Evolutionary conservation across 495 filamentous ascomycete species (phyloP).

Genomic region (Hypoxylon lienhwacheense): DNA sequence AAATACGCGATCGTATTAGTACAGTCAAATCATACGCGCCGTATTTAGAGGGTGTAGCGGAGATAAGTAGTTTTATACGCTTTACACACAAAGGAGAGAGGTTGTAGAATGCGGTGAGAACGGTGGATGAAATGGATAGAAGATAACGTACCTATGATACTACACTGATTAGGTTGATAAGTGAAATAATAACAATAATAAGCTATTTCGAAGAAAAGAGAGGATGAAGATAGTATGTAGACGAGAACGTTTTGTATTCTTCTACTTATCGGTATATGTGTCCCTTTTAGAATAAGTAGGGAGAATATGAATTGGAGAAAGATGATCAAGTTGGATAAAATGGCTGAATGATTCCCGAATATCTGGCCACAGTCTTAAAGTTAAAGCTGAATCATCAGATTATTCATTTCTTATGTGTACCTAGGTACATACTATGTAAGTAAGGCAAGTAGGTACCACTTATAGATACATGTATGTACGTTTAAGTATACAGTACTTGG

Average conservation of each 20-base stretch:
- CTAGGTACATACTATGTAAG: too few relatives aligned
- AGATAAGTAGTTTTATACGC: background rate
- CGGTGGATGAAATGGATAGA: background rate
- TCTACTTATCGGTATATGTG: conserved; percentile 38
- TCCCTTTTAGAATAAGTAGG: conserved; percentile 36
- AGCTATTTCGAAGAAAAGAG: conserved; percentile 6
- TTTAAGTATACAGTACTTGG: too few relatives aligned
- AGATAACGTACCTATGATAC: conserved; percentile 19
- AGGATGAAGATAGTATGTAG: conserved; percentile 18
- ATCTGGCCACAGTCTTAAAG: conserved; percentile 30
- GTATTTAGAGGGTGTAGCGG: background rate
- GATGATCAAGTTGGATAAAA: conserved; percentile 27
- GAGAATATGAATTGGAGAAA: conserved; percentile 32
- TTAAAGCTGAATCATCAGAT: conserved; percentile 33
- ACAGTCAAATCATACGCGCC: background rate
- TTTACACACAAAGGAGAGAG: too few relatives aligned
- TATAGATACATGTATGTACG: too few relatives aligned
- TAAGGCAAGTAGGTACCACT: too few relatives aligned
- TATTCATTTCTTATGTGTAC: too few relatives aligned
- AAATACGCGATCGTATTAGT: conserved; percentile 13
- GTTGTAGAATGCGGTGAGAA: background rate
- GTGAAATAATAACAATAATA: too few relatives aligned
- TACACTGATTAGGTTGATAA: conserved; percentile 19
- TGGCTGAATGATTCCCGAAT: conserved; percentile 35
- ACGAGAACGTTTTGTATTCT: conserved; percentile 25